Evolutionary conservation across 345 rosid genomes (phyloP), one percentile per base, ranked within the genome.

Genomic region (Durio zibethinus): DNA sequence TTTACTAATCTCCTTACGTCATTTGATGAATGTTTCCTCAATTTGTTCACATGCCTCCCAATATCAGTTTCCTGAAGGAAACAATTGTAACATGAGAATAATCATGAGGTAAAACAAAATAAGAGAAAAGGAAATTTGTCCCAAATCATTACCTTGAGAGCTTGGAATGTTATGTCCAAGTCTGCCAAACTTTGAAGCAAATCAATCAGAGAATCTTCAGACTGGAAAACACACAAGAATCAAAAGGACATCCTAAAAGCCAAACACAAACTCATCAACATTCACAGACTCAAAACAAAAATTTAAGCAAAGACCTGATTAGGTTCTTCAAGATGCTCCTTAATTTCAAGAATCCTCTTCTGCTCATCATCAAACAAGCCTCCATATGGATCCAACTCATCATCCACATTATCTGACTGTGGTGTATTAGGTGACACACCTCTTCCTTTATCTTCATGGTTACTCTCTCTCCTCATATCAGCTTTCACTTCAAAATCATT

Each of bases 291-390:
- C n/a, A 33, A 38, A 74, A 57, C 54, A 59, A 8, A 47, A 75
- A 74, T 12, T 52, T 38, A 66, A 40, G 5, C 4, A 21, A 66
- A 71, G 77, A 94, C 99, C 99, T 91, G 97, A 81, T 90, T 85
- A 79, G 90, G 93, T 83, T 89, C 93, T 85, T 91, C 99, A 65
- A 94, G 94, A 18, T 76, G 91, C 78, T 89, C 89, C 77, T 89
- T 94, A 80, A 94, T 94, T 61, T 91, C 97, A 21, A 90, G 76
- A 84, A 94, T 81, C 76, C 71, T 88, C 89, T 84, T 94, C 78
- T 88, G 94, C 54, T 94, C 98, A 82, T 94, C 98, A 78, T 94
- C 98, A 77, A 93, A 93, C 87, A 94, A 85, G 50, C 97, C 95
- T 54, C 87, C 95, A 71, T 83, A 93, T 1, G 92, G 94, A 90